Evolutionary conservation across 2,329 filamentous ascomycete species (phyloP).

Genomic region (Phaeophleospora eucalypticola): DNA sequence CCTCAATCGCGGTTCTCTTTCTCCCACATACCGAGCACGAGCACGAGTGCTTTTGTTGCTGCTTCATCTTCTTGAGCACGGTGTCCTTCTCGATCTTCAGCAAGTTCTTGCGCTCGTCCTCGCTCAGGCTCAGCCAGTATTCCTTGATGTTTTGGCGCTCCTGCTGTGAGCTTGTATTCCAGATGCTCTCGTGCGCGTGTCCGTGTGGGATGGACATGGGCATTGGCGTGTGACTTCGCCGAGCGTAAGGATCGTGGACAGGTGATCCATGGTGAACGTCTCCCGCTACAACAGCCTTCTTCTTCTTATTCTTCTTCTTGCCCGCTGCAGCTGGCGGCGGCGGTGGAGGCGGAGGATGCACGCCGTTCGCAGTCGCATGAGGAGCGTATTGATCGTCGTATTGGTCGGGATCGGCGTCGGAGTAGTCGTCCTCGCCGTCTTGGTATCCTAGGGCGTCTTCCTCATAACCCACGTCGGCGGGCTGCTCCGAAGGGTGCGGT

Average conservation of each 20-base stretch:
- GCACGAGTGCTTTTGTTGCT: slow-evolving; percentile 98
- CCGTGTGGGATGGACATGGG: slow-evolving; percentile 17
- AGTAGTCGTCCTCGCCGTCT: slow-evolving; percentile 37
- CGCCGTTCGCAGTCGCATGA: slow-evolving; percentile 39
- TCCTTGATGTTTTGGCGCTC: slow-evolving; percentile 97
- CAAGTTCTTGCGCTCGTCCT: slow-evolving; percentile 89
- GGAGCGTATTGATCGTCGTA: slow-evolving; percentile 27
- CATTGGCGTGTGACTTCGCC: slow-evolving; percentile 14
- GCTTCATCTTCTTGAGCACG: slow-evolving; percentile 98
- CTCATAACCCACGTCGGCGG: slow-evolving; percentile 39
- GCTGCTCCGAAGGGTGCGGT: slow-evolving; percentile 12
- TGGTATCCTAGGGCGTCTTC: slow-evolving; percentile 41
- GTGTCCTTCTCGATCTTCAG: slow-evolving; percentile 99
- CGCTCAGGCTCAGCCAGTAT: slow-evolving; percentile 92
- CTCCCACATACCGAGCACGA: slow-evolving; percentile 95
- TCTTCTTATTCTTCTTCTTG: slow-evolving; percentile 64
- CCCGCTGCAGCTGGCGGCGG: slow-evolving; percentile 9
- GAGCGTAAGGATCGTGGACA: slow-evolving; percentile 24
- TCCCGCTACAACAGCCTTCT: slow-evolving; percentile 36
- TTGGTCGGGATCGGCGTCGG: slow-evolving; percentile 25
- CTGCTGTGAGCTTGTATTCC: slow-evolving; percentile 92
- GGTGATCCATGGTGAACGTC: slow-evolving; percentile 12
- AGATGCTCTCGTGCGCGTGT: slow-evolving; percentile 66
- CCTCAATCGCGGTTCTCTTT: slow-evolving; percentile 94
- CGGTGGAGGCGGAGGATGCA: slow-evolving; percentile 21